phyloP scores from a whole-genome alignment of 768 basidiomycete genomes.

The Suillus plorans region DNA sequence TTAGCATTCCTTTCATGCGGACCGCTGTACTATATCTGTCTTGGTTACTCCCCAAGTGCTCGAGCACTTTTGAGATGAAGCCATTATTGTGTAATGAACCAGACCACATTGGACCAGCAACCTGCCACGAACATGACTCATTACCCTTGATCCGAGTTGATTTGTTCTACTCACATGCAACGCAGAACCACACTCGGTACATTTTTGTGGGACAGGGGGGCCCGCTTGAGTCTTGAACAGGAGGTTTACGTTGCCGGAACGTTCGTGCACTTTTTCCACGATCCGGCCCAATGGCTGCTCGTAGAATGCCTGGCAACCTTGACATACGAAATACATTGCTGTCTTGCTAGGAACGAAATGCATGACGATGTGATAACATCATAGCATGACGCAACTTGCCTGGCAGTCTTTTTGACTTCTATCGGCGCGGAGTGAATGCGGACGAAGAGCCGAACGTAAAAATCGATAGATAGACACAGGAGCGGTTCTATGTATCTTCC shows the following conservation, averaged over 20 bases:
- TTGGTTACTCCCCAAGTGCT: constrained; percentile 63
- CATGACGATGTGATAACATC: constrained; percentile 5
- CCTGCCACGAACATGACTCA: constrained; percentile 36
- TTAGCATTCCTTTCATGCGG: constrained; percentile 95
- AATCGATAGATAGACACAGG: constrained; percentile 91
- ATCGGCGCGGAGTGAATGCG: constrained; percentile 69
- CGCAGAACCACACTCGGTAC: constrained; percentile 77
- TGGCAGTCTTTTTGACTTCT: constrained; percentile 80
- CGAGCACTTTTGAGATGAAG: constrained; percentile 75
- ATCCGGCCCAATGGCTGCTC: constrained; percentile 84
- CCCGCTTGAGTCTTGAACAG: constrained; percentile 73
- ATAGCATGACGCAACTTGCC: constrained; percentile 46
- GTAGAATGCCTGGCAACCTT: constrained; percentile 77
- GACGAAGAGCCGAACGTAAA: constrained; percentile 92
- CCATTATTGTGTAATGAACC: constrained; percentile 76
- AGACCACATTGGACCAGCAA: constrained; percentile 97
- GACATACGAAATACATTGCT: constrained; percentile 81
- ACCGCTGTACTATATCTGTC: constrained; percentile 72
- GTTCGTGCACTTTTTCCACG: constrained; percentile 56
- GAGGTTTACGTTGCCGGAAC: constrained; percentile 56
- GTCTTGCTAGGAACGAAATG: constrained; percentile 61
- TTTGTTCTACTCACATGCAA: constrained; percentile 60
- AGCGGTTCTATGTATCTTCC: constrained; percentile 90
- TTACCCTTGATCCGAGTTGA: not conserved
- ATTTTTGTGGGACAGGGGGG: constrained; percentile 64